phyloP scores from a whole-genome alignment of 345 rosid species.

The Gossypium stocksii region DNA sequence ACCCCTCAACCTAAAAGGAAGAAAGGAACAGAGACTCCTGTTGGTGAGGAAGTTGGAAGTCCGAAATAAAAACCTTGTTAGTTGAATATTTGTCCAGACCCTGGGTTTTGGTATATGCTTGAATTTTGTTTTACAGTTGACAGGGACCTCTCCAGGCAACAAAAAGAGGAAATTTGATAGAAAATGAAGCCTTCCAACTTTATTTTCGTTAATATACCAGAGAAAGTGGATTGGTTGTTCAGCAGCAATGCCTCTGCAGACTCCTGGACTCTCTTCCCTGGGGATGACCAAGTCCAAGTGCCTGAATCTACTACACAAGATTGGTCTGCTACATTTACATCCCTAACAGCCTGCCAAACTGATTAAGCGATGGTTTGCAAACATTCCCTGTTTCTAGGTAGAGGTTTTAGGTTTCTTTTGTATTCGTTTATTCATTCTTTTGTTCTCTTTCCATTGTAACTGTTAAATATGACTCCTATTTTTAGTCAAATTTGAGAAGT shows the following conservation, averaged over 20 bases:
- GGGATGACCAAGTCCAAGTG: constrained; percentile 42
- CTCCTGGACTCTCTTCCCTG: constrained; percentile 46
- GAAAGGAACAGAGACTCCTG: constrained; percentile 2
- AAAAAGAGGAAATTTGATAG: constrained; percentile 26
- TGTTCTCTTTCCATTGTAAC: too few relatives aligned
- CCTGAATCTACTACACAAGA: constrained; percentile 32
- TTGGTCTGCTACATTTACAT: constrained; percentile 49
- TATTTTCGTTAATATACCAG: constrained; percentile 47
- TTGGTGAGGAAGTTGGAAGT: background rate
- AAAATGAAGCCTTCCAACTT: constrained; percentile 25
- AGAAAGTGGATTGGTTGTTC: constrained; percentile 51
- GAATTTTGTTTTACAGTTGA: constrained; percentile 22
- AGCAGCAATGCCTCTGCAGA: constrained; percentile 24
- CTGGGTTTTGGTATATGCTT: background rate
- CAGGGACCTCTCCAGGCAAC: constrained; percentile 25
- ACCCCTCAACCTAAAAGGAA: background rate
- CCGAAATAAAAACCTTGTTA: background rate
- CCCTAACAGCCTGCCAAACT: constrained; percentile 11
- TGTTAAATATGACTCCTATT: too few relatives aligned
- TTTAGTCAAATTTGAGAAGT: too few relatives aligned
- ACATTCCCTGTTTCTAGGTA: background rate
- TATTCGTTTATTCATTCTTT: too few relatives aligned
- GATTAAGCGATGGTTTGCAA: background rate
- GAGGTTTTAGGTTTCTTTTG: too few relatives aligned
- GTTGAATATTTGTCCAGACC: background rate